Percentiles rank a stretch among this genome's conserved stretches.
Evolutionary conservation across 1,139 yeast genomes (phyloP).

Genomic region (Pichia sp.): DNA sequence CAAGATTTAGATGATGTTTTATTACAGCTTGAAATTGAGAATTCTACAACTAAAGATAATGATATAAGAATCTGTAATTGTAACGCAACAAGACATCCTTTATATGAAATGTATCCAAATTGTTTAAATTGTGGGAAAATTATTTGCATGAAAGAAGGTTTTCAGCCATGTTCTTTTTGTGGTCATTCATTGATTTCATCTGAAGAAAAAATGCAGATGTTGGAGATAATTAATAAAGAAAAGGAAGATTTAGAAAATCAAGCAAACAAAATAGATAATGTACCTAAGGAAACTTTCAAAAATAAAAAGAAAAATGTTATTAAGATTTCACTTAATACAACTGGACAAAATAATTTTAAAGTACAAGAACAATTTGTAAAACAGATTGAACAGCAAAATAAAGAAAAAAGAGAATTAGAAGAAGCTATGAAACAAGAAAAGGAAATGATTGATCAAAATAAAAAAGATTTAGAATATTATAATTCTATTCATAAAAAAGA

Average conservation of each 20-base stretch:
- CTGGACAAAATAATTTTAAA: slow-evolving; percentile 58
- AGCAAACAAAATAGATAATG: slow-evolving; percentile 13
- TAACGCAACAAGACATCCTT: slow-evolving; percentile 78
- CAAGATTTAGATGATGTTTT: slow-evolving; percentile 50
- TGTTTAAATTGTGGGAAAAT: slow-evolving; percentile 93
- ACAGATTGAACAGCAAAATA: slow-evolving; percentile 36
- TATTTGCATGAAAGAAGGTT: slow-evolving; percentile 82
- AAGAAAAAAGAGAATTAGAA: slow-evolving; percentile 31
- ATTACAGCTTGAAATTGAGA: slow-evolving; percentile 37
- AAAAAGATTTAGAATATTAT: slow-evolving; percentile 37
- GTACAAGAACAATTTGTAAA: slow-evolving; percentile 63
- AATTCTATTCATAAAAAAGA: slow-evolving; percentile 34
- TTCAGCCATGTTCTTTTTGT: slow-evolving; percentile 83
- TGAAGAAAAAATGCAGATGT: slow-evolving; percentile 57
- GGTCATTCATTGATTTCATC: slow-evolving; percentile 57
- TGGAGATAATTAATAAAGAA: slow-evolving; percentile 45
- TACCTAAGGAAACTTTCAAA: slow-evolving; percentile 7
- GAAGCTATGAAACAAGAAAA: slow-evolving; percentile 34
- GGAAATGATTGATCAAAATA: slow-evolving; percentile 35
- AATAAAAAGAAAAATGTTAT: slow-evolving; percentile 36
- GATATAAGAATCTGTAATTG: slow-evolving; percentile 54
- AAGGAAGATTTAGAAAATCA: slow-evolving; percentile 34
- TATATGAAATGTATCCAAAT: slow-evolving; percentile 87
- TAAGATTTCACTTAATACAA: slow-evolving; percentile 48
- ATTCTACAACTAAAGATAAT: slow-evolving; percentile 10